These are phyloP conservation scores for Thuidium tamariscinum DNA, from an alignment of 225 moss, liverwort and hornwort species.

Conservation along the genomic window DNA sequence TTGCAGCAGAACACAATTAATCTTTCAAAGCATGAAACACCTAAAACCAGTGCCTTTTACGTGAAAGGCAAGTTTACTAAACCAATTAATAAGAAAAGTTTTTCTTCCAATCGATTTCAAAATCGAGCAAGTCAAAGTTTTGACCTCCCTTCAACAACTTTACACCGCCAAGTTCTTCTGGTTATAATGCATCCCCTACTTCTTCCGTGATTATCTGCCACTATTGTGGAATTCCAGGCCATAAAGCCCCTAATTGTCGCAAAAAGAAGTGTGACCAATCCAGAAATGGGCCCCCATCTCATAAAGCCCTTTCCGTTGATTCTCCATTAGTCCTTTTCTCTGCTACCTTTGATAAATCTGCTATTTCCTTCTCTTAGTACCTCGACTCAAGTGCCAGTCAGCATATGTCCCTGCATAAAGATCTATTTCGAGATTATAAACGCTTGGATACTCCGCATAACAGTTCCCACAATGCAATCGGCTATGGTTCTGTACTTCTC, in stretches of 20 bases:
- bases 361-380: fast-evolving
- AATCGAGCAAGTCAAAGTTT: not conserved
- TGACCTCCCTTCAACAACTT: no score
- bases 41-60: not conserved
- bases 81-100: not conserved
- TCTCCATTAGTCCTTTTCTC: fast-evolving
- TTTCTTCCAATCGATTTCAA: not conserved
- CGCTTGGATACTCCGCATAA: not conserved
- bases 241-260: not conserved
- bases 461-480: fast-evolving
- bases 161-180: fast-evolving
- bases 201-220: not conserved
- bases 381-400: not conserved
- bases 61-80: not conserved
- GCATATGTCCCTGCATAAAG: fast-evolving
- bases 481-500: not conserved
- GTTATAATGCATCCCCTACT: not conserved
- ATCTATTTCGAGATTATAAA: not conserved
- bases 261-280: not conserved
- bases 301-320: fast-evolving
- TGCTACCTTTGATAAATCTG: fast-evolving
- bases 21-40: not conserved
- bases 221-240: not conserved
- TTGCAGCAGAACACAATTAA: no score
- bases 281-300: not conserved